Percentiles rank a stretch among this genome's conserved stretches.
phyloP scores from a whole-genome alignment of 1,284 basidiomycete genomes.

The Tilletia horrida region DNA sequence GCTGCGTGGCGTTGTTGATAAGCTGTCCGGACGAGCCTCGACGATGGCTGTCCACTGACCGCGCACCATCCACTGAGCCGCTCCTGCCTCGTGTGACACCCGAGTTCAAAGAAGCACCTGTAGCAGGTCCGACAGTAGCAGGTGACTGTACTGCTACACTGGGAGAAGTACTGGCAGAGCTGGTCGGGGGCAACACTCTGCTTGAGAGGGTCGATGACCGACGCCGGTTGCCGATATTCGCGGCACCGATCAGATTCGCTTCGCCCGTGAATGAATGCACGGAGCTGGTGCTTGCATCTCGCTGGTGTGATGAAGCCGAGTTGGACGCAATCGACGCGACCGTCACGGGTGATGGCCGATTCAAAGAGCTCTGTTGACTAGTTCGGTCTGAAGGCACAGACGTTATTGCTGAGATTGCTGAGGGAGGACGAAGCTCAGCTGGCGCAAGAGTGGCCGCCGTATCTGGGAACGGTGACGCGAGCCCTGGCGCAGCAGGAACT shows the following conservation, averaged over 20 bases:
- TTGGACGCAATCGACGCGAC: neutral
- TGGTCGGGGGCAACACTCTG: neutral
- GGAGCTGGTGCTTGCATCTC: neutral
- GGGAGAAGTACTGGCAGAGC: neutral
- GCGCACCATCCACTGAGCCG: neutral
- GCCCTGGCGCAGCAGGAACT: neutral
- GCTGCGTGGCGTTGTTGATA: too few species aligned
- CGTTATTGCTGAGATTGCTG: neutral
- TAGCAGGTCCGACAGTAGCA: too few species aligned
- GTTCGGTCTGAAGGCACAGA: neutral
- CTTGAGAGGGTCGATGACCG: constrained; percentile 4
- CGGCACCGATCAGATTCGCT: constrained; percentile 6
- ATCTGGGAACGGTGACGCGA: neutral
- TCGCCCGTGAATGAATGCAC: constrained; percentile 9
- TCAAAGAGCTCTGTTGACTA: neutral
- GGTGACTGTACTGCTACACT: neutral
- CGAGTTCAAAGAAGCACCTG: too few species aligned
- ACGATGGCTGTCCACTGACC: neutral
- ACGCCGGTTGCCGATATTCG: neutral
- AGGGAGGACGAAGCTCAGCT: neutral
- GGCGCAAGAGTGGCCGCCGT: neutral
- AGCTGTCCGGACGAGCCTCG: too few species aligned
- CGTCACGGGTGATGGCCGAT: neutral
- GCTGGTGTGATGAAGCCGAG: neutral
- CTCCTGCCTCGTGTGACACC: neutral